Evolutionary conservation across 2,329 filamentous ascomycete genomes (phyloP).

Genomic region (Xenoacremonium recifei): DNA sequence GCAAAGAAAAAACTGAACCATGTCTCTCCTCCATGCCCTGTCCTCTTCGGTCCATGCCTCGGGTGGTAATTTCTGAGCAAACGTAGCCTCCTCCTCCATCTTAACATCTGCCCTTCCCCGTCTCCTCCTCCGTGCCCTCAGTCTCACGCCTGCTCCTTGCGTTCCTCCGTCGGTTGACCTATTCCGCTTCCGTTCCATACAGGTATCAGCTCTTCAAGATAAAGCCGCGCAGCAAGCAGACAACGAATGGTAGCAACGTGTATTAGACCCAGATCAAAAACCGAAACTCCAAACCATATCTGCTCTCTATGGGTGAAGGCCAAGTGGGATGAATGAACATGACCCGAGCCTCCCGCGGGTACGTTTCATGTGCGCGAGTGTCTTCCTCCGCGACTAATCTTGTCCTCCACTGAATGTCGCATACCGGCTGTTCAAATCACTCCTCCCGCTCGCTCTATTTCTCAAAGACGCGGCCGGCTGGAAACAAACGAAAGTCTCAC

Average conservation of each 20-base stretch:
- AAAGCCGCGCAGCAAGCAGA: conserved; percentile 17
- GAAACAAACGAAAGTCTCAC: not conserved
- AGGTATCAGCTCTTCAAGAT: conserved; percentile 9
- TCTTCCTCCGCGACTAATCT: conserved; percentile 20
- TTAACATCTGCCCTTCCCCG: too few relatives aligned
- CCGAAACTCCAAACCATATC: conserved; percentile 49
- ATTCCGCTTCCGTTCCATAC: not conserved
- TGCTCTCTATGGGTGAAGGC: conserved; percentile 37
- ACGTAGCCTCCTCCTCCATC: too few relatives aligned
- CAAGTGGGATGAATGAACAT: conserved; percentile 23
- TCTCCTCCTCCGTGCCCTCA: too few relatives aligned
- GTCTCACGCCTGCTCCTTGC: too few relatives aligned
- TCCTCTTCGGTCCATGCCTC: not conserved
- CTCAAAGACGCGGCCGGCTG: conserved; percentile 11
- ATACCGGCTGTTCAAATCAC: conserved; percentile 9
- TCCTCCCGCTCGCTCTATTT: conserved; percentile 13
- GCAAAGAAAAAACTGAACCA: conserved; percentile 3
- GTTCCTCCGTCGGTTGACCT: not conserved
- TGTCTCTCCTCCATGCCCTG: not conserved
- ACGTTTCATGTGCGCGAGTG: too few relatives aligned
- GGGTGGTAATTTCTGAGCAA: too few relatives aligned
- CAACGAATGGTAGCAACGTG: conserved; percentile 32
- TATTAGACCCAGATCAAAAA: conserved; percentile 45
- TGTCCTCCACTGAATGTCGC: conserved; percentile 12
- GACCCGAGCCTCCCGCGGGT: conserved; percentile 21